phyloP scores from a whole-genome alignment of 345 rosid species.

The Balakata baccata region DNA sequence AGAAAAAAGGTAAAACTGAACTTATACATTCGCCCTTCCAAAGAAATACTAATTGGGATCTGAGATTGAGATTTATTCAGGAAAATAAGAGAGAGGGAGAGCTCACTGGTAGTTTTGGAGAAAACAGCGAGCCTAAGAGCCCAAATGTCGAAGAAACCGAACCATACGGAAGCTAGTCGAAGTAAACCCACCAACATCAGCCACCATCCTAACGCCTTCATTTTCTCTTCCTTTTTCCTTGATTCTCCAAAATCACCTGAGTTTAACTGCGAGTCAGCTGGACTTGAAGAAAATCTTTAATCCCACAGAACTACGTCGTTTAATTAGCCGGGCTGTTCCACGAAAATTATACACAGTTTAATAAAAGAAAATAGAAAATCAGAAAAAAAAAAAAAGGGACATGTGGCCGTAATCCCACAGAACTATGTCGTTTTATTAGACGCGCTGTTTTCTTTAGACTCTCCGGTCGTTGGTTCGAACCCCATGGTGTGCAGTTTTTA shows the following conservation, averaged over 20 bases:
- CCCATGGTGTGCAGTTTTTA: too few relatives aligned
- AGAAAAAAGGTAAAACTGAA: not conserved
- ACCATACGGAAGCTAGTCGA: conserved; percentile 90
- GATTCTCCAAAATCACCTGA: not conserved
- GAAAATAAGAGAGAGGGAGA: conserved; percentile 11
- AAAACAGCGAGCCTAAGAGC: conserved; percentile 88
- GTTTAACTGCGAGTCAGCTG: not conserved
- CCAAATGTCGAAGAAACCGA: conserved; percentile 91
- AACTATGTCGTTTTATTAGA: too few relatives aligned
- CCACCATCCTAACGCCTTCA: conserved; percentile 94
- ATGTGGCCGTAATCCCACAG: too few relatives aligned
- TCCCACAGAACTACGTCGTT: too few relatives aligned
- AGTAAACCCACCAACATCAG: conserved; percentile 79
- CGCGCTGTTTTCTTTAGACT: too few relatives aligned
- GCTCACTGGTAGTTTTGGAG: conserved; percentile 65
- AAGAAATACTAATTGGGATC: not conserved
- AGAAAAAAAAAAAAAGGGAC: too few relatives aligned
- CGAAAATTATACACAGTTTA: too few relatives aligned
- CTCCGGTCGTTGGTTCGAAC: too few relatives aligned
- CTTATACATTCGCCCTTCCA: not conserved
- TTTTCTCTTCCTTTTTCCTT: conserved; percentile 18
- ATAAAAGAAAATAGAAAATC: too few relatives aligned
- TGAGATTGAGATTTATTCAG: too few relatives aligned
- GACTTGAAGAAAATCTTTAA: not conserved
- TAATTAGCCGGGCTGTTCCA: too few relatives aligned